These are phyloP conservation scores for Candida xyloterini DNA, from an alignment of 805 yeast genomes.

Conservation along the genomic window DNA sequence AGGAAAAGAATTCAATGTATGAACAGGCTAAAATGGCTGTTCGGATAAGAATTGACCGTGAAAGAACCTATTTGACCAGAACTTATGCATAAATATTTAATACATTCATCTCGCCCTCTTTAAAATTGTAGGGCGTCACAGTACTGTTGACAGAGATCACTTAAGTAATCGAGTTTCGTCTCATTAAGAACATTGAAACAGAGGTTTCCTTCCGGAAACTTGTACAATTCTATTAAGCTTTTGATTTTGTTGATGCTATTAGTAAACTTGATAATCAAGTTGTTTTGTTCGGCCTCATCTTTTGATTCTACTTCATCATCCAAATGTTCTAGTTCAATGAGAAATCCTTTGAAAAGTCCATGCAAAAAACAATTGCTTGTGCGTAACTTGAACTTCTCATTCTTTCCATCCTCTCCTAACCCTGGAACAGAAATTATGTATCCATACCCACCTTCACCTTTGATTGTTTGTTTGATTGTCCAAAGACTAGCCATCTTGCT, in stretches of 20 bases:
- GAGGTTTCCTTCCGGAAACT: conserved; percentile 36
- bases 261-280: conserved; percentile 31
- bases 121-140: conserved; percentile 39
- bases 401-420: conserved; percentile 12
- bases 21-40: conserved; percentile 36
- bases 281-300: conserved; percentile 22
- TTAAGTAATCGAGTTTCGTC: conserved; percentile 34
- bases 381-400: conserved; percentile 51
- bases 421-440: conserved; percentile 47
- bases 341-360: conserved; percentile 68
- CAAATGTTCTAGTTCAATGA: conserved; percentile 55
- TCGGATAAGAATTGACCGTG: conserved; percentile 35
- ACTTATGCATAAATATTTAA: conserved; percentile 5
- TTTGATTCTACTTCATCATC: conserved; percentile 22
- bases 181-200: conserved; percentile 38
- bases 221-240: conserved; percentile 29
- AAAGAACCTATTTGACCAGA: conserved; percentile 17
- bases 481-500: conserved; percentile 67
- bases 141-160: conserved; percentile 39
- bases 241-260: conserved; percentile 34
- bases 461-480: conserved; percentile 63
- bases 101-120: not conserved
- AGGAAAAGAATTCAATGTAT: conserved; percentile 26
- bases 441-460: conserved; percentile 72
- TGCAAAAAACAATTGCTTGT: conserved; percentile 72